Base-by-base conservation (phyloP, 495 filamentous ascomycete species). In the Talaromyces trachyspermus region DNA sequence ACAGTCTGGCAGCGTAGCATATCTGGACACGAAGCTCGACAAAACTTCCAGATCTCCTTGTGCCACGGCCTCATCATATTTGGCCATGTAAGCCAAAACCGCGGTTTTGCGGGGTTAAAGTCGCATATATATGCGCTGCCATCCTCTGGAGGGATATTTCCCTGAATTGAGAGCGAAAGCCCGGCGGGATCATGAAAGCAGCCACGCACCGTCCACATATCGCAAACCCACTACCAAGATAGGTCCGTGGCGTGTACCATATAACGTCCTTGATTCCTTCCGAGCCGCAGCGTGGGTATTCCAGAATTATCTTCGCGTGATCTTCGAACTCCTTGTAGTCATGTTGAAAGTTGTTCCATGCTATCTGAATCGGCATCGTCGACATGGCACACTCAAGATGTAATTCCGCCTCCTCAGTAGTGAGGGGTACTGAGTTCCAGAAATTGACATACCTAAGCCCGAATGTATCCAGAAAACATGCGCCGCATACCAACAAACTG, bases 11-110 rank as follows among this genome's bases (percentile, higher is more conserved):
- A 36, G 32, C 9, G 32, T 4, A 36, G 32, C 32, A n/a, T 36
- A 36, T n/a, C 9, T 5, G 32, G 32, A 36, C 32, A 36, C 32
- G 32, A 36, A 36, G 4, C 32, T 36, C 32, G 32, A 36, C 32
- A 36, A 36, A 36, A 36, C 32, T 36, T 36, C 32, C 32, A 36
- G 32, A 36, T 36, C 32, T 36, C 15, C 15, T 36, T n/a, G 32
- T 17, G 32, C 32, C 8, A 36, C 32, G 14, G 32, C 32, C 32
- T 36, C 12, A 36, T 36, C 12, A 14, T 36, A 36, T 36, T 36
- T 36, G 32, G 12, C 32, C 32, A 36, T 36, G 12, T 36, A 36
- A n/a, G 32, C 15, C 32, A 36, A 36, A 36, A 36, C 10, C 32
- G 32, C 32, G 32, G 14, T n/a, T 36, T 36, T n/a, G 12, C 15